Percentiles rank a stretch among this genome's conserved stretches.
These are phyloP conservation scores for Malassezia furfur DNA, from an alignment of 1,284 basidiomycete genomes.

Conservation along the genomic window DNA sequence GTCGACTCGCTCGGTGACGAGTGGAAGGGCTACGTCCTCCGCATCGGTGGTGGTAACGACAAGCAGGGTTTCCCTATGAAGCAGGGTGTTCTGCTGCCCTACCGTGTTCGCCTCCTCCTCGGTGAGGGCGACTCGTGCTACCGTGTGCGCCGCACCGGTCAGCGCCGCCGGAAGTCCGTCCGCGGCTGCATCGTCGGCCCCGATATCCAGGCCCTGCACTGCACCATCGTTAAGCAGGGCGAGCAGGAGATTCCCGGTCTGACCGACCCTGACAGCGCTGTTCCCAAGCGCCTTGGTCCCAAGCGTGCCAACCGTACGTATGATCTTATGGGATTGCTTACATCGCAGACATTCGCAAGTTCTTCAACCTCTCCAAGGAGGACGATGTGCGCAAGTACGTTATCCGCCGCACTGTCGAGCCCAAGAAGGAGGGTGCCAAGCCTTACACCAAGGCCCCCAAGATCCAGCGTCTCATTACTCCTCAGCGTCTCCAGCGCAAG, in stretches of 20 bases:
- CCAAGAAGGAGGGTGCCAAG: slow-evolving; percentile 88
- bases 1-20: slow-evolving; percentile 87
- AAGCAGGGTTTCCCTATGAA: slow-evolving; percentile 85
- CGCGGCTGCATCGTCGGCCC: slow-evolving; percentile 89
- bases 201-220: slow-evolving; percentile 88
- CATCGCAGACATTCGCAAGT: slow-evolving; percentile 64
- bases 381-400: slow-evolving; percentile 92
- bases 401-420: slow-evolving; percentile 74
- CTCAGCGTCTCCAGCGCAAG: slow-evolving; percentile 88
- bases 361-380: slow-evolving; percentile 97
- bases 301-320: slow-evolving; percentile 53
- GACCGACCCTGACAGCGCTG: slow-evolving; percentile 66
- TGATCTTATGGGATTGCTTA: not conserved
- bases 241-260: slow-evolving; percentile 82
- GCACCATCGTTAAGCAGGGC: slow-evolving; percentile 95
- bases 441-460: slow-evolving; percentile 95
- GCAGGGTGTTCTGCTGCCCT: slow-evolving; percentile 89
- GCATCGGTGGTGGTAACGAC: slow-evolving; percentile 94
- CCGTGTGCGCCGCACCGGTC: slow-evolving; percentile 80
- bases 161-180: slow-evolving; percentile 97
- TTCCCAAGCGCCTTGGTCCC: slow-evolving; percentile 90
- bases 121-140: slow-evolving; percentile 95
- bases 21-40: slow-evolving; percentile 93
- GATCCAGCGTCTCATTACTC: slow-evolving; percentile 64
- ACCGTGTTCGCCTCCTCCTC: slow-evolving; percentile 90